Percentiles rank a stretch among this genome's conserved stretches.
phyloP scores from a whole-genome alignment of 2,329 filamentous ascomycete genomes.

The Chaetoscypha palmicola region DNA sequence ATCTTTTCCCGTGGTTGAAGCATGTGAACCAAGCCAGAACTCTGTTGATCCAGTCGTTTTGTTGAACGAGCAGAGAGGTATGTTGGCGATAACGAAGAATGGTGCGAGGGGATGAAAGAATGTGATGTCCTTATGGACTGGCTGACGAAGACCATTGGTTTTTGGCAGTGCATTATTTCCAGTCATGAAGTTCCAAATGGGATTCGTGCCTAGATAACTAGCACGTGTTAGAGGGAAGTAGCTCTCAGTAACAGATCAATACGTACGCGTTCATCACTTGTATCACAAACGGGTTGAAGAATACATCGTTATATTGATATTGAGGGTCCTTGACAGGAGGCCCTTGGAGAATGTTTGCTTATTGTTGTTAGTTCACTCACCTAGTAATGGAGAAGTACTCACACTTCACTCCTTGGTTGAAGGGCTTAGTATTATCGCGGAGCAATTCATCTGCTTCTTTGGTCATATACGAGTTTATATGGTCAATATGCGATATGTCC shows the following conservation, averaged over 20 bases:
- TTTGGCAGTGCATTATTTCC: constrained; percentile 35
- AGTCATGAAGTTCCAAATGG: constrained; percentile 36
- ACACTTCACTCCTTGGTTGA: constrained; percentile 34
- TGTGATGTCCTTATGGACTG: constrained; percentile 34
- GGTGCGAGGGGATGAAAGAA: constrained; percentile 33
- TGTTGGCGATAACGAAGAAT: constrained; percentile 36
- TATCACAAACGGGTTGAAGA: constrained; percentile 37
- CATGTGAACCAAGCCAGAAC: constrained; percentile 37
- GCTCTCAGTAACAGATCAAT: no score
- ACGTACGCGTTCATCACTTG: constrained; percentile 34
- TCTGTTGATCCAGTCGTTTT: constrained; percentile 33
- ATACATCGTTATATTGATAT: constrained; percentile 34
- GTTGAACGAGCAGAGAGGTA: constrained; percentile 33
- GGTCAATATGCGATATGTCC: constrained; percentile 31
- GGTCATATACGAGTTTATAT: constrained; percentile 31
- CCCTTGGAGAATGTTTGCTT: constrained; percentile 36
- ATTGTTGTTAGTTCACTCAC: no score
- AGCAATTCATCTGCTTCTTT: constrained; percentile 32
- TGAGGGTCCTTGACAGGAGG: constrained; percentile 32
- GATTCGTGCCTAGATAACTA: constrained; percentile 36
- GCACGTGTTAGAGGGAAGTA: constrained; percentile 17
- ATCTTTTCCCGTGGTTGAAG: constrained; percentile 28
- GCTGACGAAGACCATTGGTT: constrained; percentile 33
- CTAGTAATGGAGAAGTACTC: no score
- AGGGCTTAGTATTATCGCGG: constrained; percentile 26